Conservation (phyloP, 306 rosid species). For the Leucaena leucocephala region DNA sequence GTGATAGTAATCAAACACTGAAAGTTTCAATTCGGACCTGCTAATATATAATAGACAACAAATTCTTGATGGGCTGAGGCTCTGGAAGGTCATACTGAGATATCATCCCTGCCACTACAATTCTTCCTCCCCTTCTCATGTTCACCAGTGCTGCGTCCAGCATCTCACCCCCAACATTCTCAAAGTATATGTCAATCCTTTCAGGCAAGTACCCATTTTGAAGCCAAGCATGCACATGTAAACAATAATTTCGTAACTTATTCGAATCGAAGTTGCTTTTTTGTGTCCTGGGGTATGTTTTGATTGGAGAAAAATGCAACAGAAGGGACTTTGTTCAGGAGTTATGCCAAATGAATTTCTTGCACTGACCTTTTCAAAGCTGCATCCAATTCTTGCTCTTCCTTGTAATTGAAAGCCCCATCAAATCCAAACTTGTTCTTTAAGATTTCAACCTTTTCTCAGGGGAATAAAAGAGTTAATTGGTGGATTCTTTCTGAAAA, state of each 20-base stretch:
- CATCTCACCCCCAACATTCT: conserved; percentile 69
- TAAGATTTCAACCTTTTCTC: conserved; percentile 42
- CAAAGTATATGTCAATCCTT: conserved; percentile 75
- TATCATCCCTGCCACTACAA: conserved; percentile 64
- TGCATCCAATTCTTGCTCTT: conserved; percentile 44
- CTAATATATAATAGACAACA: conserved; percentile 40
- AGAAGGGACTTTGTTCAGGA: neutral
- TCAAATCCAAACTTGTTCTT: conserved; percentile 49
- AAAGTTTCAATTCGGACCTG: conserved; percentile 57
- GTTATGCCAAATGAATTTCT: neutral
- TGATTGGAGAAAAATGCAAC: neutral
- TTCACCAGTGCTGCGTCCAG: conserved; percentile 61
- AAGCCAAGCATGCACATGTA: neutral
- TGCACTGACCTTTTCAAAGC: conserved; percentile 41
- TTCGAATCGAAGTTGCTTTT: neutral
- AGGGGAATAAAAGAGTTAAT: conserved; percentile 6
- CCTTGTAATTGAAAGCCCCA: conserved; percentile 54
- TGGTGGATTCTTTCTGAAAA: neutral
- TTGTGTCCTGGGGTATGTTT: neutral
- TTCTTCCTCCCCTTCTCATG: conserved; percentile 55
- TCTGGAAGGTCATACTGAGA: conserved; percentile 57
- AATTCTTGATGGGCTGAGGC: conserved; percentile 58
- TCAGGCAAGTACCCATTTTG: conserved; percentile 49
- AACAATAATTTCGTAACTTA: neutral
- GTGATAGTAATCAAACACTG: conserved; percentile 50